Conservation (phyloP, 2,329 filamentous ascomycete species). For the Cercospora sp. region DNA sequence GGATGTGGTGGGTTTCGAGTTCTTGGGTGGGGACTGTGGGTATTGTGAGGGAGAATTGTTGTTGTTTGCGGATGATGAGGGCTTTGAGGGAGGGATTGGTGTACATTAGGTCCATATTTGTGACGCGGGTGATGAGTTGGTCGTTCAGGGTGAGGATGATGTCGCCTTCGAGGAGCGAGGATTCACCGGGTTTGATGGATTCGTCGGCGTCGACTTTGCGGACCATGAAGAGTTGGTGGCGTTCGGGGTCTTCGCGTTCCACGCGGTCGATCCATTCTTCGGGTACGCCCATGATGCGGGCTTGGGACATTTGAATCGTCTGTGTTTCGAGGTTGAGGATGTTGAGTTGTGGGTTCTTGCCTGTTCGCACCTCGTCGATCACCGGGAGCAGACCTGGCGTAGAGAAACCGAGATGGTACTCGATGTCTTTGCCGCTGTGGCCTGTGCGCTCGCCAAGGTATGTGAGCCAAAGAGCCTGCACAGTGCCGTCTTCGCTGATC, state of each 20-base stretch:
- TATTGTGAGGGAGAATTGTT: constrained; percentile 74
- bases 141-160: constrained; percentile 88
- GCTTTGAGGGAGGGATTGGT: constrained; percentile 79
- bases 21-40: constrained; percentile 86
- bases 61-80: constrained; percentile 79
- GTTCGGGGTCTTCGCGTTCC: constrained; percentile 80
- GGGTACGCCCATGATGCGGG: constrained; percentile 92
- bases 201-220: constrained; percentile 71
- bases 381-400: constrained; percentile 87
- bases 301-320: constrained; percentile 94
- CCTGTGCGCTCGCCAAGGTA: constrained; percentile 88
- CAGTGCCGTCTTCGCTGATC: constrained; percentile 82
- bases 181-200: constrained; percentile 46
- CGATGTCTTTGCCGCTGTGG: constrained; percentile 81
- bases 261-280: constrained; percentile 95
- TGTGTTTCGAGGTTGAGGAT: constrained; percentile 95
- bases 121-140: constrained; percentile 88
- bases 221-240: constrained; percentile 98
- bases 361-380: constrained; percentile 80
- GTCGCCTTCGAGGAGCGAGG: constrained; percentile 75
- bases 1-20: constrained; percentile 85
- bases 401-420: constrained; percentile 91
- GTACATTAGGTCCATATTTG: constrained; percentile 96
- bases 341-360: constrained; percentile 74
- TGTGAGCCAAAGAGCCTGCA: constrained; percentile 94